These are phyloP conservation scores for Verbena officinalis DNA, from an alignment of 257 asterid species.

Conservation along the genomic window DNA sequence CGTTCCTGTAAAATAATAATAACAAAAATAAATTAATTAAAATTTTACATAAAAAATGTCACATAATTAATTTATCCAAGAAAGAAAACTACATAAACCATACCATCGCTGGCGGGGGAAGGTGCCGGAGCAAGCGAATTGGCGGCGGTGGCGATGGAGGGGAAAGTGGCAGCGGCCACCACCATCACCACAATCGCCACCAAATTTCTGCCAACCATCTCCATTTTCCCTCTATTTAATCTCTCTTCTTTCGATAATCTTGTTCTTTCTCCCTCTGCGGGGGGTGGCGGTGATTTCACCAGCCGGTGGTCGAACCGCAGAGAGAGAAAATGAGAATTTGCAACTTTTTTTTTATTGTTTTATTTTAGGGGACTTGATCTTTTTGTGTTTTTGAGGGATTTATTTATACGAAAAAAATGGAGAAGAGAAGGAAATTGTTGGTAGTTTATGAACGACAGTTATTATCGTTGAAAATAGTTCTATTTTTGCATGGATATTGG, in stretches of 20 bases:
- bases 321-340: slow-evolving; percentile 30
- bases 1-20: slow-evolving; percentile 37
- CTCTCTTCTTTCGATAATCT: not conserved
- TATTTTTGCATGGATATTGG: too few relatives aligned
- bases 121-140: slow-evolving; percentile 37
- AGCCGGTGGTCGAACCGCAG: slow-evolving; percentile 35
- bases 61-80: too few relatives aligned
- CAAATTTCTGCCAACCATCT: slow-evolving; percentile 33
- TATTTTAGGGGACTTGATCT: not conserved
- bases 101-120: slow-evolving; percentile 46
- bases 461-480: slow-evolving; percentile 8
- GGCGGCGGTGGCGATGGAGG: slow-evolving; percentile 24
- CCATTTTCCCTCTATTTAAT: slow-evolving; percentile 25
- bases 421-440: not conserved
- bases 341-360: not conserved
- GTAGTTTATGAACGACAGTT: not conserved
- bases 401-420: slow-evolving; percentile 6
- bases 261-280: slow-evolving; percentile 38
- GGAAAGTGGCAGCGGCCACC: slow-evolving; percentile 32
- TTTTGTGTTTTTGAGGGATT: not conserved
- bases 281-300: slow-evolving; percentile 17
- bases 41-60: too few relatives aligned
- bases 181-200: slow-evolving; percentile 33
- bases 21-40: not conserved
- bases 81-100: not conserved